A percentile compares a stretch with the other conserved stretches of the same genome.
phyloP scores from a whole-genome alignment of 1,284 basidiomycete genomes.

The Trichosporon sp. region DNA sequence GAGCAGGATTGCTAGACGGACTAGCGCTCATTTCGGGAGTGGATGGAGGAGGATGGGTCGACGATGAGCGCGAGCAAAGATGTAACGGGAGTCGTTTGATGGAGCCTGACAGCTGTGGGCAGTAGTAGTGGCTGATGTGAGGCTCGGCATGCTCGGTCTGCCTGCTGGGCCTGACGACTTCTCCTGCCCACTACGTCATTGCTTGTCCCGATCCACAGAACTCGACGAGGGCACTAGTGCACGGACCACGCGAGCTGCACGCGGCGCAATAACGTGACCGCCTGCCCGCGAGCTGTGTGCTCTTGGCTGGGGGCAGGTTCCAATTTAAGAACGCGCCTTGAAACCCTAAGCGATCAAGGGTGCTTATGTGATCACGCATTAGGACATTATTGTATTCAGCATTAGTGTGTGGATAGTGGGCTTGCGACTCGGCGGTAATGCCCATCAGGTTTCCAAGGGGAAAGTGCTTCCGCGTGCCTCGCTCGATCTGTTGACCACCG shows the following conservation, averaged over 20 bases:
- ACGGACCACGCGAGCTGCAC: not conserved
- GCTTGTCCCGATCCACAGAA: not conserved
- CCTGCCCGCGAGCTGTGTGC: not conserved
- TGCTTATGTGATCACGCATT: not conserved
- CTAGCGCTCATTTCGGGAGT: not conserved
- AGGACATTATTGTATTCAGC: not conserved
- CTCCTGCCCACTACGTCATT: not conserved
- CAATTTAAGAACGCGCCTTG: constrained; percentile 1
- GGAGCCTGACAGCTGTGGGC: not conserved
- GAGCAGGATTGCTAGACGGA: not conserved
- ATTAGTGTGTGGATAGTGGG: not conserved
- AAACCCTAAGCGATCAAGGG: not conserved
- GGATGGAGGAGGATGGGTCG: not conserved
- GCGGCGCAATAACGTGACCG: not conserved
- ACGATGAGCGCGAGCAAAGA: not conserved
- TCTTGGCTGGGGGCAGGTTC: not conserved
- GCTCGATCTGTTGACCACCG: not conserved
- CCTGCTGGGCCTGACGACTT: not conserved
- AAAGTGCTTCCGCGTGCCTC: not conserved
- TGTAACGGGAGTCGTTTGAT: not conserved
- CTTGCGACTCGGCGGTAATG: not conserved
- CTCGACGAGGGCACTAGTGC: not conserved
- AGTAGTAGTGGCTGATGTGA: not conserved
- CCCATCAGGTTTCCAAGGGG: not conserved
- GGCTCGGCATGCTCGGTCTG: not conserved